Conservation (phyloP, 805 yeast genomes). For the Clavispora fructus region DNA sequence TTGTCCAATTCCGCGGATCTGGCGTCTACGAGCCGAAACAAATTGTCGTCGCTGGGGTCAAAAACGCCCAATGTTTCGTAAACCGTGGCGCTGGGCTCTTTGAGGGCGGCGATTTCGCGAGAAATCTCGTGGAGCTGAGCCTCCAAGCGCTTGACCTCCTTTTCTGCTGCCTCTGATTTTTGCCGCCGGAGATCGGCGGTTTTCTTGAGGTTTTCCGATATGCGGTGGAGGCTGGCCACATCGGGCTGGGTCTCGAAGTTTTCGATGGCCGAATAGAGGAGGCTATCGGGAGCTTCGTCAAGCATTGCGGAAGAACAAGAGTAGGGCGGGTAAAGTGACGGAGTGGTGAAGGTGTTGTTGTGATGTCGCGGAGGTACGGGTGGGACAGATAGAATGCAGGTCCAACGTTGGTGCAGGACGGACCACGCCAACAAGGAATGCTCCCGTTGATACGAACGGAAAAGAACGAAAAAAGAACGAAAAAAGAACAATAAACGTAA, state of each 20-base stretch:
- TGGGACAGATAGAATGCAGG: no score
- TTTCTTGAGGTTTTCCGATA: constrained; percentile 31
- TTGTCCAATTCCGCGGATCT: constrained; percentile 36
- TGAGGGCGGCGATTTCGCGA: constrained; percentile 18
- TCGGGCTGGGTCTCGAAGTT: constrained; percentile 52
- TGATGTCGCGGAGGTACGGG: neutral
- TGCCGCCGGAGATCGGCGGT: constrained; percentile 25
- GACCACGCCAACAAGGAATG: no score
- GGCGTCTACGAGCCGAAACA: constrained; percentile 22
- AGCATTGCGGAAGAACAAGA: constrained; percentile 16
- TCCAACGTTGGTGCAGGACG: no score
- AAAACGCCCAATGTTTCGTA: constrained; percentile 14
- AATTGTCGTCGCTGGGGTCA: constrained; percentile 14
- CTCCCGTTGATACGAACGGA: no score
- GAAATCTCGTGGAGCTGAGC: constrained; percentile 7
- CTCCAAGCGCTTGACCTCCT: constrained; percentile 9
- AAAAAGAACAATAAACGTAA: no score
- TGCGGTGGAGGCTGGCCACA: constrained; percentile 39
- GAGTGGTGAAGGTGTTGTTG: neutral
- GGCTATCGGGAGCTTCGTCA: constrained; percentile 27
- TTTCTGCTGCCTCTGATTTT: constrained; percentile 14
- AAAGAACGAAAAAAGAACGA: no score
- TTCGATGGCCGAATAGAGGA: constrained; percentile 40
- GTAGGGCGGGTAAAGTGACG: neutral
- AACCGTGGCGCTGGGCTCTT: constrained; percentile 18